Conservation (phyloP, 1,284 basidiomycete species). For the Leccinum angustisporum region DNA sequence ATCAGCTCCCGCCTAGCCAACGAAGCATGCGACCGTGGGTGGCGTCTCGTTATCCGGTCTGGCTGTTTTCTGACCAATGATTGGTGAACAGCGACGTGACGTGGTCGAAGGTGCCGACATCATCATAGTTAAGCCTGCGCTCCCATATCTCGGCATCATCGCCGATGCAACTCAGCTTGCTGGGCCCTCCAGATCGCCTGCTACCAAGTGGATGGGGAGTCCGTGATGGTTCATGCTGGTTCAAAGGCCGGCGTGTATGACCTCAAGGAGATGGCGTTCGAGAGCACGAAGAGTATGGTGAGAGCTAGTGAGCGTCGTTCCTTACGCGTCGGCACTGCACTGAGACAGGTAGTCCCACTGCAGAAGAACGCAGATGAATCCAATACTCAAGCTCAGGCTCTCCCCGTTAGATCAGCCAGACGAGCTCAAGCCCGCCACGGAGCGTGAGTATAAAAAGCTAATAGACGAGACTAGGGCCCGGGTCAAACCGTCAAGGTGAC, state of each 20-base stretch:
- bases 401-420: too few relatives aligned
- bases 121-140: constrained; percentile 97
- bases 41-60: background rate
- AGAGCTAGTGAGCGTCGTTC: constrained; percentile 69
- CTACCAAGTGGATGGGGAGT: constrained; percentile 97
- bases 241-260: constrained; percentile 93
- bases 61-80: constrained; percentile 1
- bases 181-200: constrained; percentile 73
- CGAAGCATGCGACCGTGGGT: constrained; percentile 87
- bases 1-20: constrained; percentile 92
- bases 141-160: constrained; percentile 90
- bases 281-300: constrained; percentile 76
- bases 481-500: too few relatives aligned
- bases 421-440: too few relatives aligned
- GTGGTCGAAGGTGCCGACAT: constrained; percentile 94
- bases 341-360: too few relatives aligned
- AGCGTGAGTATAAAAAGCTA: too few relatives aligned
- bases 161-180: constrained; percentile 84
- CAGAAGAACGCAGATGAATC: too few relatives aligned
- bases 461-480: too few relatives aligned
- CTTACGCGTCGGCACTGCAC: too few relatives aligned
- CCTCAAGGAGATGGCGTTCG: constrained; percentile 90
- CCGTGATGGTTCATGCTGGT: constrained; percentile 94
- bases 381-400: too few relatives aligned
- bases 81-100: constrained; percentile 73